Base-by-base conservation (phyloP, 768 basidiomycete species). In the Amyloporia xantha region DNA sequence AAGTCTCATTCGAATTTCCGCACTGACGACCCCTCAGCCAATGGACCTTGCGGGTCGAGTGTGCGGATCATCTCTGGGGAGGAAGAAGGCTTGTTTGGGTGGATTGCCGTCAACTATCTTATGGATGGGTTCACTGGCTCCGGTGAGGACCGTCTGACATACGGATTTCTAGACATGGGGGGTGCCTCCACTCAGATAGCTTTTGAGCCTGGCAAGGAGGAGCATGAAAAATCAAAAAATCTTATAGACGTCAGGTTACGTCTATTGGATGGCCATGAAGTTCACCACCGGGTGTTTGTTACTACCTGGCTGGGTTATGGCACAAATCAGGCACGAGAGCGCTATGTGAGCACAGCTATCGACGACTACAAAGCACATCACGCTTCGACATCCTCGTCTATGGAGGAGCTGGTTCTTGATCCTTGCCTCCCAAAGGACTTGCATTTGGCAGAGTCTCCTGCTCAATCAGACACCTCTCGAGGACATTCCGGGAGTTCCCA, bases 271-370 rank as follows among this genome's bases (percentile, higher is more conserved):
- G 96, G 95, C 13, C 77, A 85, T 57, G 90, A 91, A 60, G 86
- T 98, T 42, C 78, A 78, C 49, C 94, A 96, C 68, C 81, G 84
- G 52, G 91, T 99, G 20, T 99, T 98, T 53, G 95, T 97, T 49
- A 96, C 96, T 44, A 97, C 94, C 1, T 98, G 96, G 96, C 70
- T 99, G 21, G 96, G 96, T 10, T 99, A 95, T 63, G 96, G 96
- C 11, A 97, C 96, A 26, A 98, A 98, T 58, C 85, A 92, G 66
- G 95, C 92, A n/a, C 69, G 95, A 59, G 90, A 95, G 62, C 81
- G 95, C 45, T 98, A 98, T 66, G 80, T 94, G 27, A 81, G 85
- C 7, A 69, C 79, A 51, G 71, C 76, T 23, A 73, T 94, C 51
- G 65, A 69, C 50, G 72, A 78, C 20, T 80, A 78, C 66, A 80